A percentile compares a stretch with the other conserved stretches of the same genome.
Evolutionary conservation across 805 yeast genomes (phyloP).

Genomic region (Kodamaea lidongshanica): DNA sequence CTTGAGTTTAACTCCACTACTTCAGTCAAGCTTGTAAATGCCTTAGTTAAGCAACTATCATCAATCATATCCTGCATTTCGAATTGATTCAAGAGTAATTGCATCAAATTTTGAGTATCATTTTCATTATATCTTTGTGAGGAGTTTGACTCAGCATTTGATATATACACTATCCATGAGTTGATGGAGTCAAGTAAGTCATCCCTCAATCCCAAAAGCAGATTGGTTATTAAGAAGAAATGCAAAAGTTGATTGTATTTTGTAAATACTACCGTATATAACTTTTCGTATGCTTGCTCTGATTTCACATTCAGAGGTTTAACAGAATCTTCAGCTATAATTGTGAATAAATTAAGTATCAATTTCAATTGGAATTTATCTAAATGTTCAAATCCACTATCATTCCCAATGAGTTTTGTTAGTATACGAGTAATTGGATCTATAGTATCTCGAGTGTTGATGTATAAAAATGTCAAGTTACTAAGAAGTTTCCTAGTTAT

Average conservation of each 20-base stretch:
- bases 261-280: slow-evolving; percentile 35
- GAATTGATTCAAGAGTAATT: slow-evolving; percentile 7
- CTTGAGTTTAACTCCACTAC: slow-evolving; percentile 42
- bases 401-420: slow-evolving; percentile 1
- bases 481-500: slow-evolving; percentile 57
- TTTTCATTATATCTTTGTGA: slow-evolving; percentile 22
- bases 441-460: slow-evolving; percentile 31
- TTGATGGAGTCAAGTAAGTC: slow-evolving; percentile 22
- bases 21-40: slow-evolving; percentile 36
- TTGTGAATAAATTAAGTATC: slow-evolving; percentile 34
- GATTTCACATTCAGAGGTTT: slow-evolving; percentile 17
- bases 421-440: slow-evolving; percentile 9
- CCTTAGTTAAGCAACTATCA: slow-evolving; percentile 10
- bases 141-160: slow-evolving; percentile 31
- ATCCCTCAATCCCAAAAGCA: too few species aligned
- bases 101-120: slow-evolving; percentile 20
- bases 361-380: slow-evolving; percentile 13
- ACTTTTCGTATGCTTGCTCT: neutral
- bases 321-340: slow-evolving; percentile 46
- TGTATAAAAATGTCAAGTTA: slow-evolving; percentile 45
- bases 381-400: too few species aligned
- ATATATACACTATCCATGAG: slow-evolving; percentile 34
- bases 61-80: slow-evolving; percentile 9
- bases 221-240: slow-evolving; percentile 2
- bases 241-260: slow-evolving; percentile 14